Base-by-base conservation (phyloP, 352 stramenopile genomes). In the Phytopythium vexans region DNA sequence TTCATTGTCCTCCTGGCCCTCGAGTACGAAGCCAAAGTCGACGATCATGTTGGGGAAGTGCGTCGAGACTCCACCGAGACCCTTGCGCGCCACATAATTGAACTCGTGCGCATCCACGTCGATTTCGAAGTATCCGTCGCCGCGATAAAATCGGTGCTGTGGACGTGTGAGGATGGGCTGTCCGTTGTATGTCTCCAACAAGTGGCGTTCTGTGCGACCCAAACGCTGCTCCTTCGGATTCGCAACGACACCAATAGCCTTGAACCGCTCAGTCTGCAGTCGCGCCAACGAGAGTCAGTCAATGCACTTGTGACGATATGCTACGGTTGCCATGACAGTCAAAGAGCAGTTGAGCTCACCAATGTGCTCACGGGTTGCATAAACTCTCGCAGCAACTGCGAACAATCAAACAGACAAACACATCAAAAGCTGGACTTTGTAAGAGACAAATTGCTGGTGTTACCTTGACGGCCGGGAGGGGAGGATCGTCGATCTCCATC, bases 31-130 rank as follows among this genome's bases (percentile, higher is more conserved):
- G 16, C 80, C 82, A 72, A 93, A 93, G 62, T 93, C 82, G 27
- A 93, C 64, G 21, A 91, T 59, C 82, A 93, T 93, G 62, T 88
- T 86, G 39, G 72, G 71, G 41, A 88, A 87, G 53, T 93, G 82
- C 11, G 78, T 74, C 0, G 82, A 82, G 15, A 93, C 78, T 0
- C 82, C 80, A 0, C 81, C 78, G 1, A 93, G 68, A 1, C 80
- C 80, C 46, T 89, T 89, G 16, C 82, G 78, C 11, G 82, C 82
- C 11, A 93, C 74, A 41, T 85, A 93, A 51, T 93, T 93, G 68
- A 93, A 93, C 49, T 88, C 68, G 48, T 93, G 82, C 4, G 78
- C 82, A 45, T 93, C 81, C 33, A 93, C 80, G 45, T 93, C 82
- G 10, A 93, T 73, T 48, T 93, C 82, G 60, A 91, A 91, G 68